Evolutionary conservation across 768 basidiomycete genomes (phyloP), one percentile per base, ranked within the genome.

Genomic region (Mycena galericulata): DNA sequence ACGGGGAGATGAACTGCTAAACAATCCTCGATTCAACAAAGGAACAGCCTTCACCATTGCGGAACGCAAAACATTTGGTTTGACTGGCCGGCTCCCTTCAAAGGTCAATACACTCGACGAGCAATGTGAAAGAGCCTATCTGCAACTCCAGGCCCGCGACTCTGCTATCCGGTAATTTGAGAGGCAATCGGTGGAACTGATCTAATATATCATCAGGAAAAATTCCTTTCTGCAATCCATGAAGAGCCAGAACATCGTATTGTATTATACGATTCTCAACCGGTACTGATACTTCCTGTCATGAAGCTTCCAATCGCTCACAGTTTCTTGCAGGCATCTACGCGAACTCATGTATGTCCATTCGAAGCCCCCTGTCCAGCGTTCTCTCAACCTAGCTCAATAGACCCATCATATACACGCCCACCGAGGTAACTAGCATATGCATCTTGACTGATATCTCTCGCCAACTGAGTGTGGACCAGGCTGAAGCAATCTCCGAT

Each of bases 401-500:
- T n/a, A 71, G 70, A 20, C 83, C 86, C 4, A 89, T 96, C 67
- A 90, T 95, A 60, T 96, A 96, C 71, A 96, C 94, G 0, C 93
- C 94, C 5, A 93, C 92, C 5, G 87, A 91, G 85, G 90, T 90
- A 60, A 45, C 5, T 30, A 15, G 46, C 20, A 32, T 27, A 36
- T 14, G 8, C 8, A 7, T 14, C 18, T n/a, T 73, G 0, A 4
- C 7, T n/a, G 27, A 34, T 61, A 26, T 36, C 45, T 30, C n/a
- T 41, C n/a, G 18, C 29, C 20, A 27, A 30, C 22, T 30, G 20
- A 38, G 3, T 5, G 27, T 36, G n/a, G 24, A 60, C n/a, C 15
- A 94, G 88, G 92, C 91, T 6, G 91, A 94, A 51, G 94, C 94
- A 0, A 95, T 96, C 62, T 82, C 90, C 12, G 87, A 92, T 63